phyloP scores from a whole-genome alignment of 805 yeast species.

The Yueomyces sinensis region DNA sequence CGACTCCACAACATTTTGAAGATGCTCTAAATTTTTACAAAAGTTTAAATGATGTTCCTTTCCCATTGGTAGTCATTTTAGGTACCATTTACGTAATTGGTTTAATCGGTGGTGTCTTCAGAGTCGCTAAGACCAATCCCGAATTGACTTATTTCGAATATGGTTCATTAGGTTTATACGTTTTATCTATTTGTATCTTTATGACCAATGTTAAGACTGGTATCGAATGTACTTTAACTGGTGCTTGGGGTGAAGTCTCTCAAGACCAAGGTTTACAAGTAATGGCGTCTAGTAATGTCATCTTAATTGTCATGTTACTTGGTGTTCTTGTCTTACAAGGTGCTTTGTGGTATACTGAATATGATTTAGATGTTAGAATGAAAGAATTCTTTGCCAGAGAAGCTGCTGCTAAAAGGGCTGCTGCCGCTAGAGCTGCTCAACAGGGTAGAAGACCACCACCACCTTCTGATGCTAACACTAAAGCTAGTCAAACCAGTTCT shows the following conservation, averaged over 20 bases:
- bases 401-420: conserved; percentile 8
- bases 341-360: conserved; percentile 78
- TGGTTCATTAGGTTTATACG: conserved; percentile 62
- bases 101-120: conserved; percentile 56
- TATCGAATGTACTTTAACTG: conserved; percentile 48
- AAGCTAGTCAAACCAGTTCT: no score
- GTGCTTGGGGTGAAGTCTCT: conserved; percentile 91
- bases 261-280: conserved; percentile 78
- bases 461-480: no score
- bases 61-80: conserved; percentile 31
- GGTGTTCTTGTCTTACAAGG: conserved; percentile 81
- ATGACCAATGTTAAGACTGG: conserved; percentile 81
- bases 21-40: conserved; percentile 62
- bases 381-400: conserved; percentile 22
- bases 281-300: conserved; percentile 76
- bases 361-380: conserved; percentile 35
- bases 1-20: conserved; percentile 40
- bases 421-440: conserved; percentile 1
- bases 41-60: conserved; percentile 44
- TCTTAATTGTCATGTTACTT: conserved; percentile 53
- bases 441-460: no score
- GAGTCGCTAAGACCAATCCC: conserved; percentile 76
- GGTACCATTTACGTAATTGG: conserved; percentile 53
- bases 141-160: conserved; percentile 85
- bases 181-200: conserved; percentile 65